Percentiles rank a stretch among this genome's conserved stretches.
These are phyloP conservation scores for Lachancea lanzarotensis DNA, from an alignment of 805 yeast species.

Conservation along the genomic window DNA sequence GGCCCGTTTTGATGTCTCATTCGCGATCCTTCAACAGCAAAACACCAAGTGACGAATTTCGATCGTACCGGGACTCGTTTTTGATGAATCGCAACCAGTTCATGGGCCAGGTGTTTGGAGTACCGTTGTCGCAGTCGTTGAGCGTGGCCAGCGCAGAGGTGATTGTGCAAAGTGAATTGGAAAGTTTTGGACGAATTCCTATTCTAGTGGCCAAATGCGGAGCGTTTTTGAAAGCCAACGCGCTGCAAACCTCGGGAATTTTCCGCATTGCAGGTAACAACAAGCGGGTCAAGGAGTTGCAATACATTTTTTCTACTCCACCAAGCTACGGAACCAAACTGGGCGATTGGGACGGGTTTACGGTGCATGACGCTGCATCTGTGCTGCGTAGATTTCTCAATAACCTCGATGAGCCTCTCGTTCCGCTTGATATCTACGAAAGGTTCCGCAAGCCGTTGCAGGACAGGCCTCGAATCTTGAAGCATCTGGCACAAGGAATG, in stretches of 20 bases:
- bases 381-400: conserved; percentile 79
- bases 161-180: conserved; percentile 48
- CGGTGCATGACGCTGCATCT: conserved; percentile 95
- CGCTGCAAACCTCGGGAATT: conserved; percentile 78
- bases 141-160: conserved; percentile 64
- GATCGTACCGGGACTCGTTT: conserved; percentile 32
- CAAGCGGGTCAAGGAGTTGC: conserved; percentile 80
- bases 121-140: conserved; percentile 63
- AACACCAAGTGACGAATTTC: conserved; percentile 6
- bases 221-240: conserved; percentile 69
- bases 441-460: conserved; percentile 71
- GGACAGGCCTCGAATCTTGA: conserved; percentile 58
- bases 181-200: conserved; percentile 84
- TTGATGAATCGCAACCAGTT: conserved; percentile 33
- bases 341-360: conserved; percentile 80
- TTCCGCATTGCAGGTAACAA: conserved; percentile 91
- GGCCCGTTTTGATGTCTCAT: conserved; percentile 6
- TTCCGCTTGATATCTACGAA: conserved; percentile 72
- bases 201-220: conserved; percentile 96
- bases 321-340: conserved; percentile 86
- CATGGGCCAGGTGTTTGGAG: conserved; percentile 64
- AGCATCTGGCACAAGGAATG: conserved; percentile 43
- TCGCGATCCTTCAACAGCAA: conserved; percentile 8
- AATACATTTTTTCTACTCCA: conserved; percentile 73
- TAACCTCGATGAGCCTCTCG: conserved; percentile 84